Conservation (phyloP, 306 rosid genomes). For the Casuarina glauca region DNA sequence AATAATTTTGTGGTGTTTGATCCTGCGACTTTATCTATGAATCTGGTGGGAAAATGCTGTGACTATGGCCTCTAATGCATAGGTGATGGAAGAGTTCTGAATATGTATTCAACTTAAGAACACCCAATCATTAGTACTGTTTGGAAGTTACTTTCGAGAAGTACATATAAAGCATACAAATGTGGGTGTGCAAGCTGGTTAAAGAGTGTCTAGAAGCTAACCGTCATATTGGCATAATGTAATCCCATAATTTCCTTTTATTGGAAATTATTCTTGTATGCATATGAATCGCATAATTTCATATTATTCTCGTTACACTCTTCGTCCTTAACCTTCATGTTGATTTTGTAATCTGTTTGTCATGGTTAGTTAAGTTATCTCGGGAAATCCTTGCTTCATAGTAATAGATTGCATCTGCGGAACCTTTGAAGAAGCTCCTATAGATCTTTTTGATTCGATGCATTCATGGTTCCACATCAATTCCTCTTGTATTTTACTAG, state of each 20-base stretch:
- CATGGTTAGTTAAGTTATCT: not conserved
- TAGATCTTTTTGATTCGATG: not conserved
- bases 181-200: not conserved
- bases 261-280: not conserved
- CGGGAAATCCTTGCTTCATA: not conserved
- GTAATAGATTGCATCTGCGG: not conserved
- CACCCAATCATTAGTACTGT: not conserved
- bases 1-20: conserved; percentile 15
- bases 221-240: not conserved
- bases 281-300: not conserved
- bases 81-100: conserved; percentile 3
- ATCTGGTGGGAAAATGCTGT: not conserved
- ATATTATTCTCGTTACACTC: not conserved
- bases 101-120: conserved; percentile 12
- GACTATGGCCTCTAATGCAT: not conserved
- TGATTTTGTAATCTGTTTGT: not conserved
- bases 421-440: not conserved
- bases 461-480: not conserved
- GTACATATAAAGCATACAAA: not conserved
- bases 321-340: not conserved
- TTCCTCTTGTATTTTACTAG: not conserved
- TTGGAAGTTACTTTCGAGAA: not conserved
- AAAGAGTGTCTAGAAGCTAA: not conserved
- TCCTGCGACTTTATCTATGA: not conserved
- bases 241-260: not conserved